These are phyloP conservation scores for Citrullus amarus DNA, from an alignment of 306 rosid genomes.

Conservation along the genomic window DNA sequence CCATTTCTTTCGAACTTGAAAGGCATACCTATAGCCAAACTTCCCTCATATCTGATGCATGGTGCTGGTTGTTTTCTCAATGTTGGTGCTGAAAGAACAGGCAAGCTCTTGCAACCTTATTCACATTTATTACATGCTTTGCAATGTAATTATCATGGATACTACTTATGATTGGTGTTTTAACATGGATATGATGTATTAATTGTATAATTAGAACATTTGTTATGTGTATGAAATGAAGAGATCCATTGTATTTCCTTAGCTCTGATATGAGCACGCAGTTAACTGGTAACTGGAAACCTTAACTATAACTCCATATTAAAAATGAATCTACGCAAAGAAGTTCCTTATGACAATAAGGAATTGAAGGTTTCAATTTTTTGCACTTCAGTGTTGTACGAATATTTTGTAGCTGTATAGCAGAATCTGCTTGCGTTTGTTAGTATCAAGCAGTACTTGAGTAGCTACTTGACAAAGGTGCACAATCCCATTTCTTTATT, in stretches of 20 bases:
- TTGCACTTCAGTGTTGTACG: background rate
- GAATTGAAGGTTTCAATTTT: background rate
- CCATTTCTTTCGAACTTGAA: conserved; percentile 63
- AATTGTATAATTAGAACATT: background rate
- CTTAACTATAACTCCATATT: conserved; percentile 1
- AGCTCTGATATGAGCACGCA: background rate
- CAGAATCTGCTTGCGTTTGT: background rate
- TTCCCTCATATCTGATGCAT: conserved; percentile 65
- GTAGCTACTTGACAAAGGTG: background rate
- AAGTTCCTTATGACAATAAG: background rate
- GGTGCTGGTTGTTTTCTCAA: conserved; percentile 77
- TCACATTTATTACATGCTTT: background rate
- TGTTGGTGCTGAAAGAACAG: conserved; percentile 41
- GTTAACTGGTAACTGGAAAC: background rate
- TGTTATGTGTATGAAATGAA: background rate
- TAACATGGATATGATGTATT: background rate
- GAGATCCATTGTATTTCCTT: background rate
- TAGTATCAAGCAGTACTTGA: background rate
- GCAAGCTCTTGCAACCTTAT: conserved; percentile 21
- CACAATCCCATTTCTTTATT: background rate
- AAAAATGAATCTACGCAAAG: background rate
- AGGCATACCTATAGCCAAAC: conserved; percentile 59
- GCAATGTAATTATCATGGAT: conserved; percentile 8
- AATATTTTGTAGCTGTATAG: background rate
- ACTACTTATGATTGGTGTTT: background rate